phyloP scores from a whole-genome alignment of 129 eudicot species.

The Flaveria ramosissima region DNA sequence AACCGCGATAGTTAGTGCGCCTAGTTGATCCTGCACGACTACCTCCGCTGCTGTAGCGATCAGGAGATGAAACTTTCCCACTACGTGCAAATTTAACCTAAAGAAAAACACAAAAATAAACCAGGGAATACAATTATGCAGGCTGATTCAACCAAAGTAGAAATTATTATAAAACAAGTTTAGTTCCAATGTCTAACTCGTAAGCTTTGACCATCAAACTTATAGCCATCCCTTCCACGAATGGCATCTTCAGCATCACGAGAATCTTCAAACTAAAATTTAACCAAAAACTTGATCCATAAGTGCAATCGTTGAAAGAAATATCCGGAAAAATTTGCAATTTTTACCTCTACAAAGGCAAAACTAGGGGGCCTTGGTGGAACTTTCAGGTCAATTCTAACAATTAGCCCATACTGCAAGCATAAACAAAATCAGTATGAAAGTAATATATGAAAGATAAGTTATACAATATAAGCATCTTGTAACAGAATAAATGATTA shows the following conservation, averaged over 20 bases:
- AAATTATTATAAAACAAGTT: background rate
- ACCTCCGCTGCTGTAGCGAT: slow-evolving; percentile 66
- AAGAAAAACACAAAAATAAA: slow-evolving; percentile 3
- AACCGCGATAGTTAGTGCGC: slow-evolving; percentile 85
- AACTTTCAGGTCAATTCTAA: slow-evolving; percentile 75
- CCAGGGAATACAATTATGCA: background rate
- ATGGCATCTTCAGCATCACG: slow-evolving; percentile 95
- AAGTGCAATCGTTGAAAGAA: background rate
- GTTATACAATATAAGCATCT: background rate
- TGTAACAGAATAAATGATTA: background rate
- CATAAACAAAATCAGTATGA: background rate
- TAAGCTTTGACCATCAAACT: slow-evolving; percentile 81
- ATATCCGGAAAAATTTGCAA: background rate
- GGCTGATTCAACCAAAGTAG: background rate
- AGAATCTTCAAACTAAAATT: slow-evolving; percentile 71
- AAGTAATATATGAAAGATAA: background rate
- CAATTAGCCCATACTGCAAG: slow-evolving; percentile 83
- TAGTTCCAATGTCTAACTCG: slow-evolving; percentile 48
- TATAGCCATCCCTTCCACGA: slow-evolving; percentile 71
- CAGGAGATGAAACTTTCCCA: slow-evolving; percentile 78
- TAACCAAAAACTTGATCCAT: background rate
- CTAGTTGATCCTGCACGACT: slow-evolving; percentile 75
- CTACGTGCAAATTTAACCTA: slow-evolving; percentile 96
- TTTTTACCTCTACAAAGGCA: slow-evolving; percentile 90
- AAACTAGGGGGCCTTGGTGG: slow-evolving; percentile 92